These are phyloP conservation scores for Syzygium oleosum DNA, from an alignment of 345 rosid species.

Conservation along the genomic window DNA sequence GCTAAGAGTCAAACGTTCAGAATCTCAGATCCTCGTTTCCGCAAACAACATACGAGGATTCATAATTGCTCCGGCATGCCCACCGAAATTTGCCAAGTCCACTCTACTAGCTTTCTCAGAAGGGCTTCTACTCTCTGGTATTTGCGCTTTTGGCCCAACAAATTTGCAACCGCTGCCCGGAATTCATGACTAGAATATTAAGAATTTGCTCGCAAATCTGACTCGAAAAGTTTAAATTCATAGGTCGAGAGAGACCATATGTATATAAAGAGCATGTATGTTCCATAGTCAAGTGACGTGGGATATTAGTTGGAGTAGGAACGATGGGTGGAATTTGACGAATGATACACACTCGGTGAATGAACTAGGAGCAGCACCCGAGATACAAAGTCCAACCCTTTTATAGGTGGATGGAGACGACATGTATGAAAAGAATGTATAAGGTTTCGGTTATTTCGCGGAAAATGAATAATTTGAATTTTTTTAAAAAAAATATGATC, in stretches of 20 bases:
- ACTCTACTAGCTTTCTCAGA: neutral
- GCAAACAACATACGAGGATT: neutral
- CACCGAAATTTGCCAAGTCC: neutral
- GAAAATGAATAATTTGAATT: neutral
- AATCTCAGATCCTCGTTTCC: neutral
- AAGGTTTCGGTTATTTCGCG: accelerated
- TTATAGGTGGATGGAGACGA: neutral
- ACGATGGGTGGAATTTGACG: too few relatives aligned
- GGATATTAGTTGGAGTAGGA: neutral
- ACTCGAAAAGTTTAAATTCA: neutral
- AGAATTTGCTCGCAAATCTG: neutral
- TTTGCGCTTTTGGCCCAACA: neutral
- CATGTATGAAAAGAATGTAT: neutral
- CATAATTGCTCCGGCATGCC: neutral
- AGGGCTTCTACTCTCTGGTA: neutral
- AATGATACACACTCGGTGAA: neutral
- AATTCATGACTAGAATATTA: neutral
- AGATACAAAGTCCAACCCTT: neutral
- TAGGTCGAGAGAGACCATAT: neutral
- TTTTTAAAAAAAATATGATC: too few relatives aligned
- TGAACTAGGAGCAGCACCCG: neutral
- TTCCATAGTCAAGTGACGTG: neutral
- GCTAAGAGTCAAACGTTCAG: neutral
- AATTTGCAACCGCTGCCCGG: neutral
- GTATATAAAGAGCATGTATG: neutral